Conservation (phyloP, 495 filamentous ascomycete species). For the Cetradonia linearis region DNA sequence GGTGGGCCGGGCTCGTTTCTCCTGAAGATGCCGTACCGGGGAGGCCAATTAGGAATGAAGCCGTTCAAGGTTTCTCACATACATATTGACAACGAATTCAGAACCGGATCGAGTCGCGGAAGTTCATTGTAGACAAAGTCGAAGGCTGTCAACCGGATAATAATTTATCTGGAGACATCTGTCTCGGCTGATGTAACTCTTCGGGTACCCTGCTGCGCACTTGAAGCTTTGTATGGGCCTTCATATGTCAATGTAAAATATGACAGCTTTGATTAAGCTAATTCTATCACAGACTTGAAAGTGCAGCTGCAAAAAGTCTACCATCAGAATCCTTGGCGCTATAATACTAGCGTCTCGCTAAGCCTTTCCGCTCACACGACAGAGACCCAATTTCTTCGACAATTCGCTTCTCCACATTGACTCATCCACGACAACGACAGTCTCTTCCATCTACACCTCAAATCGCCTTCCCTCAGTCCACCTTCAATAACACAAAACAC, state of each 20-base stretch:
- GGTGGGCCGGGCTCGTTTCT: background rate
- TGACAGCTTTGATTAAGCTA: background rate
- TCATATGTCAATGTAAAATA: no score
- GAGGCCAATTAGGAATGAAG: background rate
- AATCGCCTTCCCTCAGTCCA: background rate
- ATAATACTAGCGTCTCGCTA: constrained; percentile 3
- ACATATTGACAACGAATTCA: background rate
- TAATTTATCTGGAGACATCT: background rate
- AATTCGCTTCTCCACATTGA: background rate
- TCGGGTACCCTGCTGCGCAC: no score
- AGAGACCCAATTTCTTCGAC: constrained; percentile 4
- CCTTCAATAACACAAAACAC: background rate
- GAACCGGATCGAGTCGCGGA: no score
- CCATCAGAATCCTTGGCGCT: background rate
- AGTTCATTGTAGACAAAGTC: background rate
- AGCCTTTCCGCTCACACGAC: constrained; percentile 10
- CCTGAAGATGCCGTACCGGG: background rate
- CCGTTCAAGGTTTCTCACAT: background rate
- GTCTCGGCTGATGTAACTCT: no score
- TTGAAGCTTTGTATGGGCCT: background rate
- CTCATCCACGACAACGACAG: constrained; percentile 2
- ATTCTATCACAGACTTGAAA: background rate
- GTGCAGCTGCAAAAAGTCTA: background rate
- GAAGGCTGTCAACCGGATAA: background rate
- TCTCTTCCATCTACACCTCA: constrained; percentile 5